A percentile compares a stretch with the other conserved stretches of the same genome.
Conservation (phyloP, 768 basidiomycete species). For the Tulasnella calospora region DNA sequence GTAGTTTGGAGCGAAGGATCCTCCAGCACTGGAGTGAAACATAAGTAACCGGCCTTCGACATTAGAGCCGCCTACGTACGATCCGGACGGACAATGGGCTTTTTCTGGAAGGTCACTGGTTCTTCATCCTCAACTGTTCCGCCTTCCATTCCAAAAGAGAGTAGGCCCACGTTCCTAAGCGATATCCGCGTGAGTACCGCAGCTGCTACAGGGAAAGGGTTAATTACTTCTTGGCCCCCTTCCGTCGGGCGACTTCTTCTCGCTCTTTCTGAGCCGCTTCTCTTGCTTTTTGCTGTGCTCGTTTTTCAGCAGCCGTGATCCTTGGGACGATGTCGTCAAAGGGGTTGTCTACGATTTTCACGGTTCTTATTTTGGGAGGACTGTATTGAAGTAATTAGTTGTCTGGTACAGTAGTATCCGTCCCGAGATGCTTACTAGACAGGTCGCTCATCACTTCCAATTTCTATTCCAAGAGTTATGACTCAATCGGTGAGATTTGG, state of each 20-base stretch:
- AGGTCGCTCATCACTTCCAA: constrained; percentile 68
- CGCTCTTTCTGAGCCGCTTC: constrained; percentile 69
- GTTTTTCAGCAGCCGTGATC: constrained; percentile 90
- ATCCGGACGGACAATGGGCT: constrained; percentile 77
- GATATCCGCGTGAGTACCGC: not conserved
- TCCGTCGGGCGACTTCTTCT: constrained; percentile 66
- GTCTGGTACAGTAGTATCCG: not conserved
- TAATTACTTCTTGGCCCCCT: constrained; percentile 82
- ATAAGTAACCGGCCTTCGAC: not conserved
- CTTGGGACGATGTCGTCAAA: constrained; percentile 93
- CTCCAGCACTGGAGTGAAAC: constrained; percentile 37
- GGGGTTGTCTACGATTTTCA: constrained; percentile 86
- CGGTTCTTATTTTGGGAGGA: constrained; percentile 83
- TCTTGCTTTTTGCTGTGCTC: constrained; percentile 74
- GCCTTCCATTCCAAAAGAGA: constrained; percentile 75
- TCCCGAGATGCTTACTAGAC: constrained; percentile 59
- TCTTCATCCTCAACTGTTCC: constrained; percentile 59
- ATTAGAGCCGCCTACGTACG: constrained; percentile 44
- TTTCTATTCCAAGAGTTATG: constrained; percentile 44
- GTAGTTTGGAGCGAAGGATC: constrained; percentile 33
- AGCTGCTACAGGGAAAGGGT: not conserved
- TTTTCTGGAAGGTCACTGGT: constrained; percentile 59
- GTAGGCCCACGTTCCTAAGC: constrained; percentile 73
- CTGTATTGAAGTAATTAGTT: constrained; percentile 39
- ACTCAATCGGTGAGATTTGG: not conserved